Base-by-base conservation (phyloP, 768 basidiomycete species). In the Termitomyces sp. region DNA sequence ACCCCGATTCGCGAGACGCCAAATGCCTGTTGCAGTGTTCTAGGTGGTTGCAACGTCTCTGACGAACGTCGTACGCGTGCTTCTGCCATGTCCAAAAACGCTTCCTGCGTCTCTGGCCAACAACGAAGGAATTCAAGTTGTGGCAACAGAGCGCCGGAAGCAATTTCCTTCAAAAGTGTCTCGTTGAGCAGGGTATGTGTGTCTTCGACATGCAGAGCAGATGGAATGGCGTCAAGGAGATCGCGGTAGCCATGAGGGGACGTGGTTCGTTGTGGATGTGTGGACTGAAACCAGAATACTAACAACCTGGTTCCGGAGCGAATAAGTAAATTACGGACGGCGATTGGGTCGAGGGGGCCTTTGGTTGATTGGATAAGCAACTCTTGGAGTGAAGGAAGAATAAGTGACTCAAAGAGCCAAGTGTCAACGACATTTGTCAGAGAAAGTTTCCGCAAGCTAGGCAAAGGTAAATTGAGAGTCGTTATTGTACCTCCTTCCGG, bases 321-420 rank as follows among this genome's bases (percentile, higher is more conserved):
- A n/a, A 52, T 22, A 20, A 58, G 41, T 10, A 58, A 18, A 34
- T 58, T 22, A 20, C 51, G 51, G 20, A 58, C 2, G n/a, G 36
- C 26, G n/a, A 28, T 20, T 15, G 57, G 45, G 15, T 51, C 24
- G n/a, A 58, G 51, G 28, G 51, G 51, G 6, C 31, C 15, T 15
- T 22, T 24, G 26, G 44, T 58, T 13, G 57, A 53, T 5, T 47
- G 45, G 24, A 58, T 52, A 20, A 37, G 36, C 22, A 58, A n/a
- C 26, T 57, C 45, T n/a, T 26, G 42, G 28, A 58, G 51, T 12
- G 57, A 58, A 39, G 51, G 57, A 28, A 58, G 36, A 5, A 58
- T 10, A 6, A 52, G 46, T 5, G 51, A 53, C 16, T 58, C 57
- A 16, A 58, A 47, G 16, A 53, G 33, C 57, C 57, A 53, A n/a